phyloP scores from a whole-genome alignment of 129 eudicot genomes.

The Pulicaria dysenterica region DNA sequence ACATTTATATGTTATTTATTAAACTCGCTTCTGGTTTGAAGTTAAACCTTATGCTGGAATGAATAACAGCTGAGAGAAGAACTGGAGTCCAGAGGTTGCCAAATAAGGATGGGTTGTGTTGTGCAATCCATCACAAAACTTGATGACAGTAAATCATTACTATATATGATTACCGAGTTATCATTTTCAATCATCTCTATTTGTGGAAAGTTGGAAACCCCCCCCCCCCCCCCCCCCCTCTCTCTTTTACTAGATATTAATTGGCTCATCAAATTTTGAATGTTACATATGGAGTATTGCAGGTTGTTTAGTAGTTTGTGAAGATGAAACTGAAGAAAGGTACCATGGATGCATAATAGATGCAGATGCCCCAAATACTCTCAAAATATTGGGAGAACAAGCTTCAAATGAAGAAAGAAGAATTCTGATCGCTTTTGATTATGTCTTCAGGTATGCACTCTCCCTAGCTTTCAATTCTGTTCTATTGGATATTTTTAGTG shows the following conservation, averaged over 20 bases:
- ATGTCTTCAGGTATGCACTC: constrained; percentile 56
- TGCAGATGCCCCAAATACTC: constrained; percentile 72
- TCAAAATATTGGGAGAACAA: constrained; percentile 61
- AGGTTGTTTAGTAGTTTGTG: constrained; percentile 51
- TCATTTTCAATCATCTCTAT: too few relatives aligned
- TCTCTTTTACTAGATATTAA: too few relatives aligned
- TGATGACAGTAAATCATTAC: constrained; percentile 46
- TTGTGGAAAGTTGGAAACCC: too few relatives aligned
- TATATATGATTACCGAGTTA: too few relatives aligned
- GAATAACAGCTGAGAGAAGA: constrained; percentile 49
- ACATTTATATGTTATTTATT: neutral
- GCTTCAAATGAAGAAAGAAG: constrained; percentile 65
- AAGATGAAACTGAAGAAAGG: constrained; percentile 55
- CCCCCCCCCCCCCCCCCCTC: too few relatives aligned
- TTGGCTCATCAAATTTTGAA: constrained; percentile 1
- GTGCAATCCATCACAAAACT: constrained; percentile 48
- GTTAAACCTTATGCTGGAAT: neutral
- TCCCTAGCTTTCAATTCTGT: too few relatives aligned
- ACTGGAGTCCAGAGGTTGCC: constrained; percentile 54
- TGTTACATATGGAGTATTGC: constrained; percentile 17
- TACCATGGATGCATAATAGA: constrained; percentile 76
- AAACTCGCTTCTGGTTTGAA: neutral
- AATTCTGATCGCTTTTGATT: constrained; percentile 73
- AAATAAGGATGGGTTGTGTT: constrained; percentile 47
- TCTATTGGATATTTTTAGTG: too few relatives aligned